Base-by-base conservation (phyloP, 108 stramenopile genomes). In the Cyclostephanos invisitatus region DNA sequence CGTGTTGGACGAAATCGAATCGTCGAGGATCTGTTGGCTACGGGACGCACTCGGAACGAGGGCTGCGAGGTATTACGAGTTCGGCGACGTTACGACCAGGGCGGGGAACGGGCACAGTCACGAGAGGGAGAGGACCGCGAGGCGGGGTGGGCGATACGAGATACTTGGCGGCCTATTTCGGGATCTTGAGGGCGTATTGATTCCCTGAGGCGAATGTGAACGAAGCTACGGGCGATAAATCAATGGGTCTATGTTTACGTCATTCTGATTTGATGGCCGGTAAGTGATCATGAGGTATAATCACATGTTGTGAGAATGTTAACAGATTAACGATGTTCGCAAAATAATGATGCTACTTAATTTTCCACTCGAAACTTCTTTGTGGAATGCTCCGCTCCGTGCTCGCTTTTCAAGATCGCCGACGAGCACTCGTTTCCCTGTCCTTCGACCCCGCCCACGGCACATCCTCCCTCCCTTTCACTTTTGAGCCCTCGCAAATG, bases 401-500 rank as follows among this genome's bases (percentile, higher is more conserved):
- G 59, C 1, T 58, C 40, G 15, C 55, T 40, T 21, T 44, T 27
- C 18, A 20, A 44, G n/a, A 51, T 36, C 14, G 36, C 58, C n/a
- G 65, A 67, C 29, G 74, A 67, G 67, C 29, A 14, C 60, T 37
- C 36, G 42, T 50, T 25, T 36, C 74, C 42, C 25, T 61, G 36
- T 9, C 7, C 7, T 36, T 40, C 7, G 40, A 64, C 62, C 62
- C 71, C 64, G 36, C 64, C 40, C 28, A 59, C 70, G 36, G 40
- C 71, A 24, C 27, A 54, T 42, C 80, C 78, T 17, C 60, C 55
- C 37, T 90, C 89, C 65, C 80, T 64, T 49, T 74, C 67, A 32
- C 74, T 75, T 58, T 85, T 84, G 35, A 82, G 70, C n/a, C 64
- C 62, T 42, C 72, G 76, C 53, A 94, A 74, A 67, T 90, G 84